These are phyloP conservation scores for Farysia itapuensis DNA, from an alignment of 1,284 basidiomycete genomes.

Conservation along the genomic window DNA sequence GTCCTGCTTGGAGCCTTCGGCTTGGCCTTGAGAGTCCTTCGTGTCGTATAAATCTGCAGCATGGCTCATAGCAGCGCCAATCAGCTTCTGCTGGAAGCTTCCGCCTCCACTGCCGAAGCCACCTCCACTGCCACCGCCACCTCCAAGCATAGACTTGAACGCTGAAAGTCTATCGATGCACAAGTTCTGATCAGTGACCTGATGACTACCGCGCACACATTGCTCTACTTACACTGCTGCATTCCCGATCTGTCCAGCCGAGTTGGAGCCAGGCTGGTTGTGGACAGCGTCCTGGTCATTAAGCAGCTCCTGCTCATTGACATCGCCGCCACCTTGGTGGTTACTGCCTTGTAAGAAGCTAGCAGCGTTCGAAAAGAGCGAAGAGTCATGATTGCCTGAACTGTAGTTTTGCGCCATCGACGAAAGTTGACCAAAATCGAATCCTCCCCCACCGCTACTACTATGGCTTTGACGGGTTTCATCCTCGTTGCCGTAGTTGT, in stretches of 20 bases:
- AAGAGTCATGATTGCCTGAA: slow-evolving; percentile 32
- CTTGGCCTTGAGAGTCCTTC: slow-evolving; percentile 51
- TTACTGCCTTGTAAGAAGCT: slow-evolving; percentile 26
- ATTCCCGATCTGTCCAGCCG: slow-evolving; percentile 43
- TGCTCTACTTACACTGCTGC: slow-evolving; percentile 42
- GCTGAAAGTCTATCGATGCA: slow-evolving; percentile 27
- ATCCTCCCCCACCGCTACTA: slow-evolving; percentile 28
- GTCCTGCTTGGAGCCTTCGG: slow-evolving; percentile 55
- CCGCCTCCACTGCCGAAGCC: slow-evolving; percentile 19
- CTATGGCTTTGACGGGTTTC: slow-evolving; percentile 10
- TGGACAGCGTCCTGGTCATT: slow-evolving; percentile 45
- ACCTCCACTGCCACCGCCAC: slow-evolving; percentile 25
- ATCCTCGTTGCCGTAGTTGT: slow-evolving; percentile 4
- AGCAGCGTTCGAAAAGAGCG: slow-evolving; percentile 38
- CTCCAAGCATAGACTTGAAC: slow-evolving; percentile 38
- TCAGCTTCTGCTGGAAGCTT: slow-evolving; percentile 36
- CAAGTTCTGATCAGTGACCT: no score
- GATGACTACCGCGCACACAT: no score
- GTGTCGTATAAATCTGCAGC: slow-evolving; percentile 43
- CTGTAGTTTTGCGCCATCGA: slow-evolving; percentile 41
- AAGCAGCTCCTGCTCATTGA: slow-evolving; percentile 45
- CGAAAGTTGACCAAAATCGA: slow-evolving; percentile 38
- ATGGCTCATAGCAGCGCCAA: slow-evolving; percentile 34
- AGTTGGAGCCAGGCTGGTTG: slow-evolving; percentile 33
- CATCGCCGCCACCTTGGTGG: neutral